phyloP scores from a whole-genome alignment of 2,329 filamentous ascomycete species.

The Fusarium goolgardi region DNA sequence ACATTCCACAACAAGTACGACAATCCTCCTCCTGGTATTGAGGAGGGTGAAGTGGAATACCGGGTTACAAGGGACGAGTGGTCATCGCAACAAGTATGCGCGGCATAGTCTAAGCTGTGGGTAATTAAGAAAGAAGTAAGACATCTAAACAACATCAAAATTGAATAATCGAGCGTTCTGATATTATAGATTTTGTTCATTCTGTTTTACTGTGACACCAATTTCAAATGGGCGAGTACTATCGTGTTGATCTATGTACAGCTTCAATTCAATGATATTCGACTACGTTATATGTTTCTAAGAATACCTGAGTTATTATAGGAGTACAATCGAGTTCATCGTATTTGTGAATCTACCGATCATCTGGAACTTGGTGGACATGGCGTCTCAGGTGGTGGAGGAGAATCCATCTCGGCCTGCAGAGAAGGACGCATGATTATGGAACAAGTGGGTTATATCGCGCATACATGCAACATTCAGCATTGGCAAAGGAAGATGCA shows the following conservation, averaged over 20 bases:
- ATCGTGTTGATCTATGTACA: background rate
- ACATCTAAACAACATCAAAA: background rate
- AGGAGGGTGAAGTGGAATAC: constrained; percentile 47
- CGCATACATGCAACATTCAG: constrained; percentile 5
- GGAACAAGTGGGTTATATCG: constrained; percentile 20
- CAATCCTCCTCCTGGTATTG: constrained; percentile 41
- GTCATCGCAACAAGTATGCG: constrained; percentile 20
- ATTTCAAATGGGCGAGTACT: constrained; percentile 14
- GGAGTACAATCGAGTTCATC: background rate
- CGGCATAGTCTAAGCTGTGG: constrained; percentile 1
- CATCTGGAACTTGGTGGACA: background rate
- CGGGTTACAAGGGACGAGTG: constrained; percentile 40
- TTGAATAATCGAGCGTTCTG: constrained; percentile 1
- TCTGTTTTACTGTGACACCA: background rate
- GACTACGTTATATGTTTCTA: background rate
- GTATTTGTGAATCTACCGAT: background rate
- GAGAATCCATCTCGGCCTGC: background rate
- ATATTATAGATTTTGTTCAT: background rate
- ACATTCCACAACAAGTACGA: constrained; percentile 46
- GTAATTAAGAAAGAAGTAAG: background rate
- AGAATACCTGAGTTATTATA: background rate
- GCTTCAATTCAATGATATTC: background rate
- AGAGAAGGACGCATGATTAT: constrained; percentile 13
- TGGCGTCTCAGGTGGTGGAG: background rate
- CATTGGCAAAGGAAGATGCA: background rate